These are phyloP conservation scores for Pecoramyces ruminantium DNA, from an alignment of 192 early-diverging fungal species.

Conservation along the genomic window DNA sequence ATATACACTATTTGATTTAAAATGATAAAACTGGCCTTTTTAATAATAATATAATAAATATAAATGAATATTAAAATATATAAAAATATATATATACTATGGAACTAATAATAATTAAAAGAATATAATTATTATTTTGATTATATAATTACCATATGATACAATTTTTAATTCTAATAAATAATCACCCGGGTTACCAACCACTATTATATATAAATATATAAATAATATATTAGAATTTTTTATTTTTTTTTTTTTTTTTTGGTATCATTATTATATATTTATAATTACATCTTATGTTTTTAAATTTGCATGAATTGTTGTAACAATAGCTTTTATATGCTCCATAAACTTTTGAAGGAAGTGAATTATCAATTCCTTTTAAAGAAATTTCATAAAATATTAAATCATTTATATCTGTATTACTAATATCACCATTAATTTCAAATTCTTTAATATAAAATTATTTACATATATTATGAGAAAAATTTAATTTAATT, in stretches of 20 bases:
- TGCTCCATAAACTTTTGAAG: neutral
- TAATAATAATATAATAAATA: too few species aligned
- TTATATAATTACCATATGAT: neutral
- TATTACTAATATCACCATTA: neutral
- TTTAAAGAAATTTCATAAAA: neutral
- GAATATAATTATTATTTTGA: neutral
- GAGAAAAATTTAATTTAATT: too few species aligned
- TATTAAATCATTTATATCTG: neutral
- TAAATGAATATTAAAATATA: too few species aligned
- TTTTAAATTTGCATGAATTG: neutral
- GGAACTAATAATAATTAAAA: too few species aligned
- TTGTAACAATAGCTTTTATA: neutral
- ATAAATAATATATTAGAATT: neutral
- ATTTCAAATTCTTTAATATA: neutral
- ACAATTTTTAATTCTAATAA: neutral
- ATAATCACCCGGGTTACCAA: neutral
- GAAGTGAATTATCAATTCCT: neutral
- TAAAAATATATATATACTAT: too few species aligned
- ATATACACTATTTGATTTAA: neutral
- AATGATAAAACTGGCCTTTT: neutral
- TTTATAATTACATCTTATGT: neutral
- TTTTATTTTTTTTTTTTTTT: too few species aligned
- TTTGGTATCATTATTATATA: too few species aligned
- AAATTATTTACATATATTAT: too few species aligned
- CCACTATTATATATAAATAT: neutral